phyloP scores from a whole-genome alignment of 2,329 filamentous ascomycete species.

The Pleochaeta shiraiana region DNA sequence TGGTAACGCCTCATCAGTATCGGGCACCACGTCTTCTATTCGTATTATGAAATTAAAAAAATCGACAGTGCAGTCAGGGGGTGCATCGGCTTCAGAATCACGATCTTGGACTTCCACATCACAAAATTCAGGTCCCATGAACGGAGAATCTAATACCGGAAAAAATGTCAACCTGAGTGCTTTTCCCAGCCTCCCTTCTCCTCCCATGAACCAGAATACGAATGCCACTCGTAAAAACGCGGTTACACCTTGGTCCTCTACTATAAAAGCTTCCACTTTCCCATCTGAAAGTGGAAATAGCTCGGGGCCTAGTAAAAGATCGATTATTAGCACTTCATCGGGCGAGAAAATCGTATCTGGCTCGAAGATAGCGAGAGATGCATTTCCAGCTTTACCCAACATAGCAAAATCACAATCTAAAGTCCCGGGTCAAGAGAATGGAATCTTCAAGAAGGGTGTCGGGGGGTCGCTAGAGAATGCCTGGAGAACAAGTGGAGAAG shows the following conservation, averaged over 20 bases:
- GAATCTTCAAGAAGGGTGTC: slow-evolving; percentile 30
- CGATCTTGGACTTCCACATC: slow-evolving; percentile 31
- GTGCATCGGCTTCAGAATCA: slow-evolving; percentile 31
- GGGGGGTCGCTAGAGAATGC: not conserved
- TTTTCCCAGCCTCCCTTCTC: slow-evolving; percentile 23
- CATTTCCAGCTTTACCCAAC: slow-evolving; percentile 64
- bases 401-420: slow-evolving; percentile 47
- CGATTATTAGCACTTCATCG: not conserved
- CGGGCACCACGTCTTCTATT: slow-evolving; percentile 25
- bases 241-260: slow-evolving; percentile 3
- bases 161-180: slow-evolving; percentile 18
- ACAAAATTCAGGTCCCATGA: slow-evolving; percentile 7
- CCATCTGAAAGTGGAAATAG: slow-evolving; percentile 6
- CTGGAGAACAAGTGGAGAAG: not conserved
- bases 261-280: not conserved
- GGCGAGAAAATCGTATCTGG: not conserved
- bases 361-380: slow-evolving; percentile 25
- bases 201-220: slow-evolving; percentile 5
- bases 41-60: slow-evolving; percentile 44
- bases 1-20: slow-evolving; percentile 8
- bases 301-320: slow-evolving; percentile 7
- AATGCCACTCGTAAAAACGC: slow-evolving; percentile 4
- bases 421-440: slow-evolving; percentile 36
- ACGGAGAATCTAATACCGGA: slow-evolving; percentile 17
- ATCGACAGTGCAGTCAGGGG: slow-evolving; percentile 44